These are phyloP conservation scores for Nicotiana attenuata DNA, from an alignment of 257 asterid species.

Conservation along the genomic window DNA sequence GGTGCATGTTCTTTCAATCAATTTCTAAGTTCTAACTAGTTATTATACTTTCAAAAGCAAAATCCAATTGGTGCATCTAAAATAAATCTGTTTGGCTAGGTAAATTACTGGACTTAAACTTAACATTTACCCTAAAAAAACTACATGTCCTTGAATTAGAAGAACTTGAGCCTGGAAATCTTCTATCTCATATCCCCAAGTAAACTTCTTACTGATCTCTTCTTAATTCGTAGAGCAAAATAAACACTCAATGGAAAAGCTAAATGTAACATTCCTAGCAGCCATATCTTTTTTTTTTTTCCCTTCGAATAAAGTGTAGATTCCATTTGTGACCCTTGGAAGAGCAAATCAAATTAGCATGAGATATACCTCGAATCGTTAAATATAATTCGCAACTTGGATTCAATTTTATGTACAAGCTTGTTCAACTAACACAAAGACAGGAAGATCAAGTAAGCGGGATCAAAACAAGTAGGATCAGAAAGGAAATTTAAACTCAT, in stretches of 20 bases:
- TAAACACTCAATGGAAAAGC: neutral
- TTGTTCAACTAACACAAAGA: neutral
- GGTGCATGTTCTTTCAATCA: neutral
- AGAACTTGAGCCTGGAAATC: neutral
- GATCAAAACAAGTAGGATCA: neutral
- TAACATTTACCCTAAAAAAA: neutral
- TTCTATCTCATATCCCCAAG: neutral
- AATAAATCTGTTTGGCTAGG: neutral
- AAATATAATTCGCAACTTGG: neutral
- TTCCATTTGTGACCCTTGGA: neutral
- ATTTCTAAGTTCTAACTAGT: neutral
- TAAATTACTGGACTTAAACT: neutral
- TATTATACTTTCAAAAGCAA: neutral
- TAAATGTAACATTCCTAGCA: neutral
- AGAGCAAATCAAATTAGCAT: neutral
- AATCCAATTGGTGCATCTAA: neutral
- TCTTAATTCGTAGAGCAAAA: neutral
- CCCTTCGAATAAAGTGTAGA: neutral
- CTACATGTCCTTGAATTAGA: neutral
- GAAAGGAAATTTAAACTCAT: neutral
- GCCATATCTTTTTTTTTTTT: neutral
- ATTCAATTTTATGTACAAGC: neutral
- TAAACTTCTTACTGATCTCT: neutral
- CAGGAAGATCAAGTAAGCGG: neutral
- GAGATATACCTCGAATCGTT: neutral